These are phyloP conservation scores for Xylaria sp. DNA, from an alignment of 2,329 filamentous ascomycete species.

Conservation along the genomic window DNA sequence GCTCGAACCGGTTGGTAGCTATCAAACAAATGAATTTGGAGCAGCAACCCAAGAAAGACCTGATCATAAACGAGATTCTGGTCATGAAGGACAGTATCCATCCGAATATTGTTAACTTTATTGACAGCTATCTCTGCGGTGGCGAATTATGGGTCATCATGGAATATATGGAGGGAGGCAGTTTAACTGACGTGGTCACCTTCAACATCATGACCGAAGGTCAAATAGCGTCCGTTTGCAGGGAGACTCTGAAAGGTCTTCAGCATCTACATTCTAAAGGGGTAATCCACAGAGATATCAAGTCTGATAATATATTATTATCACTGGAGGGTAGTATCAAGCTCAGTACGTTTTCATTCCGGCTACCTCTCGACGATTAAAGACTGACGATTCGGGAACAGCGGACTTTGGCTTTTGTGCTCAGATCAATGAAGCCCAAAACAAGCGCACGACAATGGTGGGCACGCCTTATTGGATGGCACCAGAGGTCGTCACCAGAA, in stretches of 20 bases:
- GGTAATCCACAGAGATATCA: conserved; percentile 98
- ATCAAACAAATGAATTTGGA: conserved; percentile 99
- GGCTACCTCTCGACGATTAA: background rate
- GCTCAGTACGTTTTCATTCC: conserved; percentile 73
- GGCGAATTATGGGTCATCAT: conserved; percentile 98
- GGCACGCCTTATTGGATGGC: conserved; percentile 99
- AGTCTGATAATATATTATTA: conserved; percentile 96
- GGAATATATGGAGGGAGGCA: conserved; percentile 99
- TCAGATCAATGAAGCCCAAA: conserved; percentile 96
- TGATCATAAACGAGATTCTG: conserved; percentile 98
- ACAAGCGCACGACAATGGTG: conserved; percentile 98
- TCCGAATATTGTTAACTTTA: conserved; percentile 99
- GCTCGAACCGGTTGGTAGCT: conserved; percentile 87
- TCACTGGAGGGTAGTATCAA: conserved; percentile 97
- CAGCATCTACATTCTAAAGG: conserved; percentile 97
- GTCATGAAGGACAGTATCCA: conserved; percentile 99
- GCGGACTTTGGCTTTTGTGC: conserved; percentile 99
- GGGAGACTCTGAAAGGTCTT: conserved; percentile 89
- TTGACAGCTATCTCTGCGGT: conserved; percentile 91
- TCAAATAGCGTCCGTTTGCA: conserved; percentile 94
- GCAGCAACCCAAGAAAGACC: conserved; percentile 97
- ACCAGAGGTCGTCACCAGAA: conserved; percentile 94
- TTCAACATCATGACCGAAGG: conserved; percentile 99
- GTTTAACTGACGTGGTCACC: conserved; percentile 96
- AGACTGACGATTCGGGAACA: conserved; percentile 52